Percentiles rank a stretch among this genome's conserved stretches.
These are phyloP conservation scores for Paramecium tetraurelia DNA, from an alignment of 73 alveolate species.

Conservation along the genomic window DNA sequence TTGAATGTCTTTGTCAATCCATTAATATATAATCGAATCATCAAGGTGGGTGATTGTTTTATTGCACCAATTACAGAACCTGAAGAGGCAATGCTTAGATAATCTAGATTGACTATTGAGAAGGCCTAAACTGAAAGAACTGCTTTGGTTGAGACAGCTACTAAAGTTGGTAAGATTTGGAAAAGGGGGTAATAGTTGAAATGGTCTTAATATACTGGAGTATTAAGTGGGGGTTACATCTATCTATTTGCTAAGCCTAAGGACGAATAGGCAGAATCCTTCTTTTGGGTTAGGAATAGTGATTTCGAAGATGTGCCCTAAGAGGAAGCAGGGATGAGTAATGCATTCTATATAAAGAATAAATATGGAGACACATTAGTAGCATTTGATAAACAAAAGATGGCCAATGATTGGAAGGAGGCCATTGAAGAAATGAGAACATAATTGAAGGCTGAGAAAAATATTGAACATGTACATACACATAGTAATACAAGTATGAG, in stretches of 20 bases:
- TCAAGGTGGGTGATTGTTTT: conserved; percentile 55
- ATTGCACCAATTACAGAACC: conserved; percentile 7
- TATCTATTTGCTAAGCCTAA: conserved; percentile 57
- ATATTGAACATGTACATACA: background rate
- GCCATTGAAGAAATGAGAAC: conserved; percentile 56
- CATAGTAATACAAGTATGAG: background rate
- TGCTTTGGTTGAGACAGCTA: background rate
- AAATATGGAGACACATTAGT: conserved; percentile 44
- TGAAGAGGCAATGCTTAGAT: conserved; percentile 1
- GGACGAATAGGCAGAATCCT: conserved; percentile 32
- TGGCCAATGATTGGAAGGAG: conserved; percentile 50
- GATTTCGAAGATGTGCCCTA: background rate
- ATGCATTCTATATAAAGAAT: conserved; percentile 50
- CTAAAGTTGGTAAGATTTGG: conserved; percentile 42
- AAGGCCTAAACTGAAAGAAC: conserved; percentile 32
- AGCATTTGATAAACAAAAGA: conserved; percentile 45
- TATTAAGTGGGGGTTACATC: conserved; percentile 59
- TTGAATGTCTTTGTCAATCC: conserved; percentile 44
- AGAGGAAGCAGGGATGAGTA: conserved; percentile 19
- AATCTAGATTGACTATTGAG: conserved; percentile 27
- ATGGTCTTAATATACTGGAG: conserved; percentile 57
- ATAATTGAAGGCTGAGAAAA: background rate
- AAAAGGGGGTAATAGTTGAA: conserved; percentile 31
- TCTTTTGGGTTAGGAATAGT: conserved; percentile 54
- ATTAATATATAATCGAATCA: background rate